phyloP scores from a whole-genome alignment of 169 alveolate species.

The Plasmodium knowlesi region DNA sequence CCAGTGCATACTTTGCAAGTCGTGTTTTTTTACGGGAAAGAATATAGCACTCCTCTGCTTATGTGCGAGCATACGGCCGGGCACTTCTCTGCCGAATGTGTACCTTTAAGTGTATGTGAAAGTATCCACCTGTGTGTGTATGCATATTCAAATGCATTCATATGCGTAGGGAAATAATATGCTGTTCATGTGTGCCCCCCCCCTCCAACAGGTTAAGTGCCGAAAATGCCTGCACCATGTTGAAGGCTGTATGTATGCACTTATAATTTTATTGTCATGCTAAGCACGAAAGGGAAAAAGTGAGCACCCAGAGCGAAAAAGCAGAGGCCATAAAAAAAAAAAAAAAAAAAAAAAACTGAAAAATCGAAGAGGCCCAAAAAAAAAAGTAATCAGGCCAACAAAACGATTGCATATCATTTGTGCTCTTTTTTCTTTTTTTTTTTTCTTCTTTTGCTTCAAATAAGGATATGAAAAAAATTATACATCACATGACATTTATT shows the following conservation, averaged over 20 bases:
- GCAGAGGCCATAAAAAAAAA: not conserved
- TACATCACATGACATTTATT: conserved; percentile 12
- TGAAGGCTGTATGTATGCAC: conserved; percentile 38
- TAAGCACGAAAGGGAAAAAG: not conserved
- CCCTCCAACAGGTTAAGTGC: not conserved
- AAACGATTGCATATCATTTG: conserved; percentile 27
- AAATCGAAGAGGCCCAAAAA: conserved; percentile 36
- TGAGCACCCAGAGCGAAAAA: not conserved
- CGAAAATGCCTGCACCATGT: conserved; percentile 57
- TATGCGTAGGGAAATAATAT: not conserved
- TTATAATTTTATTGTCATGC: conserved; percentile 25
- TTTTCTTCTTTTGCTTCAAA: conserved; percentile 5
- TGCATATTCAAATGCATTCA: not conserved
- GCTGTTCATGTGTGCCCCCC: not conserved
- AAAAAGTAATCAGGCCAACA: conserved; percentile 11
- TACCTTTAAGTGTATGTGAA: not conserved
- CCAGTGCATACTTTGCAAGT: not conserved
- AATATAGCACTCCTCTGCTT: not conserved
- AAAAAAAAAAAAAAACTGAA: conserved; percentile 22
- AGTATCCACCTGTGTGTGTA: conserved; percentile 2
- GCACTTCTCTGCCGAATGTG: not conserved
- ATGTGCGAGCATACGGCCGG: not conserved
- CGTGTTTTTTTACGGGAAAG: not conserved
- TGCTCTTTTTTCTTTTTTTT: not conserved
- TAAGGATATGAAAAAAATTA: not conserved